phyloP scores from a whole-genome alignment of 2,329 filamentous ascomycete species.

The Teratosphaeria nubilosa region DNA sequence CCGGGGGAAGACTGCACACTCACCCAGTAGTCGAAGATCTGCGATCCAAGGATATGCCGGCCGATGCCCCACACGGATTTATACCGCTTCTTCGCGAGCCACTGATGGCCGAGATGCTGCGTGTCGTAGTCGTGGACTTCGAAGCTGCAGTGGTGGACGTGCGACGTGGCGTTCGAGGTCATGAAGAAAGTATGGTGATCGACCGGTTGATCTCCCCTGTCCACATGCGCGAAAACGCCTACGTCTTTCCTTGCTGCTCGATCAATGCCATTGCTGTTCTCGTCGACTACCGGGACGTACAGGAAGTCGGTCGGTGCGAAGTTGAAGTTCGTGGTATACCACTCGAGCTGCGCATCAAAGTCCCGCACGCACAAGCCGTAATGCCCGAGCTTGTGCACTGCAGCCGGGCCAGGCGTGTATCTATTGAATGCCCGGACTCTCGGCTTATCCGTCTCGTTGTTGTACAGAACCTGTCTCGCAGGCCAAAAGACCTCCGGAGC shows the following conservation, averaged over 20 bases:
- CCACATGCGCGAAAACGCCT: constrained; percentile 43
- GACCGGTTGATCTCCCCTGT: constrained; percentile 38
- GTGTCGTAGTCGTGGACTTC: constrained; percentile 64
- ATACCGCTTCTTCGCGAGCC: constrained; percentile 53
- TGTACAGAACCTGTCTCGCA: constrained; percentile 28
- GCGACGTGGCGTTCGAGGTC: constrained; percentile 25
- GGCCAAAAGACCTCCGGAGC: constrained; percentile 13
- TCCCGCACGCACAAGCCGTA: constrained; percentile 31
- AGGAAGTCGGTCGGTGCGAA: constrained; percentile 37
- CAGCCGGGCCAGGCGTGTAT: constrained; percentile 38
- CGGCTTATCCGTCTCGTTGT: constrained; percentile 29
- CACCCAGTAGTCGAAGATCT: constrained; percentile 24
- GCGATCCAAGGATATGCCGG: constrained; percentile 57
- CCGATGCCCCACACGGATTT: constrained; percentile 61
- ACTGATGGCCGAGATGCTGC: constrained; percentile 60
- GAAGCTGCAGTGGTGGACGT: constrained; percentile 59
- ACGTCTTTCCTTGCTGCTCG: constrained; percentile 7
- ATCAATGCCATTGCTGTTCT: too few species aligned
- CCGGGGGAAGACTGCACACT: too few species aligned
- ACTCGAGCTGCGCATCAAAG: constrained; percentile 23
- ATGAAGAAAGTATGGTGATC: constrained; percentile 51
- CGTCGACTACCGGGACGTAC: constrained; percentile 7
- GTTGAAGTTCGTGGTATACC: constrained; percentile 38
- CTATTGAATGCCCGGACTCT: constrained; percentile 30
- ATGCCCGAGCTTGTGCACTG: constrained; percentile 42